Percentiles rank a stretch among this genome's conserved stretches.
These are phyloP conservation scores for Amanita muscaria DNA, from an alignment of 768 basidiomycete genomes.

Conservation along the genomic window DNA sequence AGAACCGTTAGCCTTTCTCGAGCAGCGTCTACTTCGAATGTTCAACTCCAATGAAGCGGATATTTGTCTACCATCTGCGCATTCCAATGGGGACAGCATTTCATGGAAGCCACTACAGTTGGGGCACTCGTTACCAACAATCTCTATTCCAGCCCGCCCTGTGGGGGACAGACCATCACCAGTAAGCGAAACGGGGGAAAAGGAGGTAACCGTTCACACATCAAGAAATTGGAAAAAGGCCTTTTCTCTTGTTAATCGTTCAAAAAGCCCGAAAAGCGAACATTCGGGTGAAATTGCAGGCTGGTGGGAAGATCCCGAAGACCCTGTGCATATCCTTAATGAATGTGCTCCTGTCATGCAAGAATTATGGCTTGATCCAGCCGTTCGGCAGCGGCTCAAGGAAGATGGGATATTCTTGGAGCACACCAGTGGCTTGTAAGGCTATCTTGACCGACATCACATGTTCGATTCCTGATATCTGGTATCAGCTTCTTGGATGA, in stretches of 20 bases:
- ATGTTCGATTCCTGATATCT: not conserved
- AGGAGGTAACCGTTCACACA: slow-evolving; percentile 52
- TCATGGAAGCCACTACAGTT: slow-evolving; percentile 15
- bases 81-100: slow-evolving; percentile 29
- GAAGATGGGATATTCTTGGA: slow-evolving; percentile 65
- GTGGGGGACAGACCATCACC: slow-evolving; percentile 16
- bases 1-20: slow-evolving; percentile 61
- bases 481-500: slow-evolving; percentile 66
- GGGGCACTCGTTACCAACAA: slow-evolving; percentile 44
- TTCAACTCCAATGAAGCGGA: slow-evolving; percentile 69
- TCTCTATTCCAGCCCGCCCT: slow-evolving; percentile 34
- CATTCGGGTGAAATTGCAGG: slow-evolving; percentile 66
- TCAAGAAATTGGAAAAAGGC: slow-evolving; percentile 64
- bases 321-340: slow-evolving; percentile 67
- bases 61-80: slow-evolving; percentile 41
- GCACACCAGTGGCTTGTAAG: slow-evolving; percentile 83
- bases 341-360: slow-evolving; percentile 57
- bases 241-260: slow-evolving; percentile 48
- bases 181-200: slow-evolving; percentile 27
- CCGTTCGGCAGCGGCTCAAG: slow-evolving; percentile 51
- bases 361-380: slow-evolving; percentile 69
- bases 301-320: slow-evolving; percentile 82
- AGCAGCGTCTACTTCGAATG: slow-evolving; percentile 56
- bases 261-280: slow-evolving; percentile 61
- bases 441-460: slow-evolving; percentile 13